A percentile compares a stretch with the other conserved stretches of the same genome.
These are phyloP conservation scores for Aphanomyces euteiches DNA, from an alignment of 352 stramenopile species.

Conservation along the genomic window DNA sequence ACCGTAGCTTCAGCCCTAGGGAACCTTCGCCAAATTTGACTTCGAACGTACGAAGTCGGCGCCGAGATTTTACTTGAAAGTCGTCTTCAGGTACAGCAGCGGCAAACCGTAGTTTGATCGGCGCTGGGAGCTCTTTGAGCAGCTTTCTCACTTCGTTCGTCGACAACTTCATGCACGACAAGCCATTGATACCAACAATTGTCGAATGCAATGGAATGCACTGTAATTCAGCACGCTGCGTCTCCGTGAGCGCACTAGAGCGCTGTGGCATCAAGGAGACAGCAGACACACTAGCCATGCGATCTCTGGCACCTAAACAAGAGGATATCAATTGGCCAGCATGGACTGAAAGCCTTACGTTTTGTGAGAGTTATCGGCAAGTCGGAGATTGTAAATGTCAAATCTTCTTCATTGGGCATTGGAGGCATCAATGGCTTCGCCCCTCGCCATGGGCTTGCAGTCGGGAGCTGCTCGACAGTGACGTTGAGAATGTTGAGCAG, in stretches of 20 bases:
- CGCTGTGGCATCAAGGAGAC: neutral
- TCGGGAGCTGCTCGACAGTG: conserved; percentile 67
- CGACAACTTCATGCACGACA: conserved; percentile 67
- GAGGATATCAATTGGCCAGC: neutral
- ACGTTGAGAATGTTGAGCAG: conserved; percentile 80
- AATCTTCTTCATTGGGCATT: conserved; percentile 65
- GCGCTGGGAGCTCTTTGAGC: conserved; percentile 48
- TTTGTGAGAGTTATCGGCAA: conserved; percentile 69
- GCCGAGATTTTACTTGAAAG: conserved; percentile 48
- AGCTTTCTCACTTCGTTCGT: conserved; percentile 59
- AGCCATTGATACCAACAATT: conserved; percentile 68
- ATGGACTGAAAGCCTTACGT: conserved; percentile 24
- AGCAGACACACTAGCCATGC: conserved; percentile 21
- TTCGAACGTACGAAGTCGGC: conserved; percentile 45
- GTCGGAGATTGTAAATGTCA: conserved; percentile 44
- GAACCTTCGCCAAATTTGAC: conserved; percentile 69
- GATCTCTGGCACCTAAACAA: conserved; percentile 10
- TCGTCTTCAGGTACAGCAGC: conserved; percentile 59
- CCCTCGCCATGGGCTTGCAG: conserved; percentile 71
- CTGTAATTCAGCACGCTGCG: conserved; percentile 7
- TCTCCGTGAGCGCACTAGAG: neutral
- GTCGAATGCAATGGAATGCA: conserved; percentile 20
- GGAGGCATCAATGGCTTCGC: conserved; percentile 63
- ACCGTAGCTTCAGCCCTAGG: conserved; percentile 70
- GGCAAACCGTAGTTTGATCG: conserved; percentile 59